Base-by-base conservation (phyloP, 73 alveolate genomes). In the Urostyla sp. region DNA sequence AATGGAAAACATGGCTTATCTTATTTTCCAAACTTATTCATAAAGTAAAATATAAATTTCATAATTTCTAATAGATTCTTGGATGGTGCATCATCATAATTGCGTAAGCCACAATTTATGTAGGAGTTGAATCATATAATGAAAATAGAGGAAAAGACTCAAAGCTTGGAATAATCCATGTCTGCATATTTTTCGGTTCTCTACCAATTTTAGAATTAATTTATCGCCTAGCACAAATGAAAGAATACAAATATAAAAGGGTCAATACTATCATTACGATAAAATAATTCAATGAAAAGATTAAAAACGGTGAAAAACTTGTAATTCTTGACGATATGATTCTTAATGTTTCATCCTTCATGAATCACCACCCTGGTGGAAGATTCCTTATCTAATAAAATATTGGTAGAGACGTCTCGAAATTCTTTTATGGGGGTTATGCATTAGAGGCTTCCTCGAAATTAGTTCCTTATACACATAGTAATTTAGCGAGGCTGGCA, bases 391-490 rank as follows among this genome's bases (percentile, higher is more conserved):
- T 78, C 15, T 58, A 40, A 5, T 24, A 40, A 0, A 78, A 78
- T 43, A 24, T 78, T 18, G 89, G 89, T 2, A 78, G 89, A 51
- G 89, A 78, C 24, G 66, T 78, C 35, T 74, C 90, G 0, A 91
- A 91, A 69, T 91, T 72, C 75, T 80, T 91, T 46, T 88, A 88
- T 76, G 97, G 97, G 10, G 93, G 93, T 11, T 72, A 81, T 46
- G 60, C 77, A 0, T 58, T 91, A 27, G 97, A 91, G 60, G 49
- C 13, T 10, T 31, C 16, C 20, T n/a, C 35, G 1, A 57, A 61
- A 7, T 16, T 50, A 16, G 53, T 38, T n/a, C 72, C 72, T 0
- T 57, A 73, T 35, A 6, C 61, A 20, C 85, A 73, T 52, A 16
- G 63, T 37, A 51, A 50, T 49, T 11, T 52, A 61, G 85, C 85